Base-by-base conservation (phyloP, 2,329 filamentous ascomycete genomes). In the Rhynchosporium secalis region DNA sequence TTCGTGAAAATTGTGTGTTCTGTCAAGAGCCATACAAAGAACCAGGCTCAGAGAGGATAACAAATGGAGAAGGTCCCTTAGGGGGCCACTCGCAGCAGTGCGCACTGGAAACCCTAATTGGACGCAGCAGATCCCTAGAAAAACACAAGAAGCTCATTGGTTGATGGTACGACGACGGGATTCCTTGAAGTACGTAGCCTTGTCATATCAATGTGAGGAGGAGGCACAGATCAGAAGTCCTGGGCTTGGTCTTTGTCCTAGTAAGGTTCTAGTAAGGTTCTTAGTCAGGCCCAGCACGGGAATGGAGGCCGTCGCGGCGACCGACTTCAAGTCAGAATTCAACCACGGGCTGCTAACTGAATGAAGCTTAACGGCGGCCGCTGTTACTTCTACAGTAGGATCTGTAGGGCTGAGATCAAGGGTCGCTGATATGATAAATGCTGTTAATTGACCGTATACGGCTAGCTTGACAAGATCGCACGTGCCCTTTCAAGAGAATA, bases 121-220 rank as follows among this genome's bases (percentile, higher is more conserved):
- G 26, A 20, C 47, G 12, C 12, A 38, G 6, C 43, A 51, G 56
- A 31, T 41, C 26, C 7, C 45, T 33, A 13, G 13, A 29, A 41
- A 45, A 20, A 4, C 20, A 13, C 13, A n/a, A 12, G 20, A 3
- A 10, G 13, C 0, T 45, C 15, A 56, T 58, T 62, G 54, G 60
- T 54, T n/a, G 8, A 41, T 43, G 47, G 47, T 62, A 62, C 60
- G 60, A 62, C 40, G 54, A 13, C 10, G 47, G 55, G 58, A 20
- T 20, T 1, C 20, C 15, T 36, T 36, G 33, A 41, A 33, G 2
- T 28, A 10, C 33, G 38, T 54, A 40, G 51, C 51, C 51, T 54
- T 54, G 51, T 54, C 33, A 54, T 20, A 1, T 20, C 20, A 49
- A 36, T 36, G 33, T 36, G 33, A 41, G n/a, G 15, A 26, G n/a